A percentile compares a stretch with the other conserved stretches of the same genome.
Conservation (phyloP, 306 rosid genomes). For the Quercus gilva region DNA sequence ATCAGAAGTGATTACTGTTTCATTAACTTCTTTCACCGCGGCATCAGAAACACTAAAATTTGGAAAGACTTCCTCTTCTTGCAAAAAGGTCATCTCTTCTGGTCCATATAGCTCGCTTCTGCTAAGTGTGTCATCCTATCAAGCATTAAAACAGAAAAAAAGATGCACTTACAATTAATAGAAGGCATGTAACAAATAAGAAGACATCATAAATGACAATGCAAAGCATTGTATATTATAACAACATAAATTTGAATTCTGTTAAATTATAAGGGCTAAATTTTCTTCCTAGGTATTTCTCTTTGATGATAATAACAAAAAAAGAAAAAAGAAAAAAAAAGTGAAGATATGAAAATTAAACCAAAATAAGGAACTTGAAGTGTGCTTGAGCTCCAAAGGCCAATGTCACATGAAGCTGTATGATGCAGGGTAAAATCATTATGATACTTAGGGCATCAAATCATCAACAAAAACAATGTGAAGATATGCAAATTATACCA, state of each 20-base stretch:
- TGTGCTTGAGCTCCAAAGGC: not conserved
- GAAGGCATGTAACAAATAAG: not conserved
- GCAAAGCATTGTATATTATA: not conserved
- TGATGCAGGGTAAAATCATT: not conserved
- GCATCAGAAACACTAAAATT: conserved; percentile 38
- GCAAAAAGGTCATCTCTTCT: conserved; percentile 82
- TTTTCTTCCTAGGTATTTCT: no score
- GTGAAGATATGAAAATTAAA: no score
- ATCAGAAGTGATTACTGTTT: conserved; percentile 29
- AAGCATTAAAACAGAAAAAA: conserved; percentile 23
- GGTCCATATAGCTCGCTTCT: conserved; percentile 44
- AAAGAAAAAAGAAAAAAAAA: not conserved
- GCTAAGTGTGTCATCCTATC: conserved; percentile 49
- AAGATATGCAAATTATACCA: no score
- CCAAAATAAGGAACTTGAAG: no score
- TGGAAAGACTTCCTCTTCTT: conserved; percentile 83
- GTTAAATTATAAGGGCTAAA: no score
- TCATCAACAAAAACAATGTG: not conserved
- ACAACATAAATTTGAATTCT: not conserved
- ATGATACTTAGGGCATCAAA: not conserved
- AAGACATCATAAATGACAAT: conserved; percentile 1
- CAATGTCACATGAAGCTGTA: not conserved
- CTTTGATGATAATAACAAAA: not conserved
- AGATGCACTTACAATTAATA: conserved; percentile 3
- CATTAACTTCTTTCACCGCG: conserved; percentile 39